phyloP scores from a whole-genome alignment of 805 yeast genomes.

The Brettanomyces sp. region DNA sequence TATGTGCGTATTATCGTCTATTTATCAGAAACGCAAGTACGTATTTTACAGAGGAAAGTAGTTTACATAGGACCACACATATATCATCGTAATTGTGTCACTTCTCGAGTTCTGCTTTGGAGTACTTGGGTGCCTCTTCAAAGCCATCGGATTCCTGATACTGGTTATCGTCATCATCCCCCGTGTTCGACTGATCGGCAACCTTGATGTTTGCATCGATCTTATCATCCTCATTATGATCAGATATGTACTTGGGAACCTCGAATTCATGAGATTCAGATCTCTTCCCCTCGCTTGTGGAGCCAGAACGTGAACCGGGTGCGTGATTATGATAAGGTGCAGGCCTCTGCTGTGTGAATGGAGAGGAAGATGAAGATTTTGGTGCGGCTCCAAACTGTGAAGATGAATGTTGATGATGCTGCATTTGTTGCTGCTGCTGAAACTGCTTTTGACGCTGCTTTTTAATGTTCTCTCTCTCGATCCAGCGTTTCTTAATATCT shows the following conservation, averaged over 20 bases:
- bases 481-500: constrained; percentile 54
- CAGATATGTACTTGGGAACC: too few relatives aligned
- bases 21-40: too few relatives aligned
- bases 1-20: too few relatives aligned
- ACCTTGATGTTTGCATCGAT: neutral
- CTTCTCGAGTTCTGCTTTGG: constrained; percentile 5
- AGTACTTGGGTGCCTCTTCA: constrained; percentile 25
- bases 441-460: constrained; percentile 12
- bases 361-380: constrained; percentile 7
- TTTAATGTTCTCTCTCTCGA: constrained; percentile 36
- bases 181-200: neutral
- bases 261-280: too few relatives aligned
- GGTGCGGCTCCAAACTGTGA: constrained; percentile 4
- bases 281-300: neutral
- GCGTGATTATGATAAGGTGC: neutral
- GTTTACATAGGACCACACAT: neutral
- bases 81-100: neutral
- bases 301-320: neutral
- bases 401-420: constrained; percentile 4
- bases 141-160: constrained; percentile 28
- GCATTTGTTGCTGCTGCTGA: constrained; percentile 10
- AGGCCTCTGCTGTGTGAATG: neutral
- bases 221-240: too few relatives aligned
- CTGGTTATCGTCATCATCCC: constrained; percentile 12
- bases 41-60: neutral